These are phyloP conservation scores for Ramaria sp. DNA, from an alignment of 768 basidiomycete genomes.

Conservation along the genomic window DNA sequence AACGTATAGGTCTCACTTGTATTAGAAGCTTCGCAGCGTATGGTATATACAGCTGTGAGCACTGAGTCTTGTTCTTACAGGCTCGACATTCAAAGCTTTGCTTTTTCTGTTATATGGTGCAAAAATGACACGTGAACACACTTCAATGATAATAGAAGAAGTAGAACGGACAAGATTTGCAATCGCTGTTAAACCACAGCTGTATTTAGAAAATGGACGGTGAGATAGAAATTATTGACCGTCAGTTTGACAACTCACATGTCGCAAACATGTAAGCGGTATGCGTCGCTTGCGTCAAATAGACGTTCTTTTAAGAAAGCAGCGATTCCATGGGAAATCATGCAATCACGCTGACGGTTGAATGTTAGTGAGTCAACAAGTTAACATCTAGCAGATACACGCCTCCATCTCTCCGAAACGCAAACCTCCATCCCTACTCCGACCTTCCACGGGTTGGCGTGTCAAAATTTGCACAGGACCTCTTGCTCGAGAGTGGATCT, in stretches of 20 bases:
- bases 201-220: conserved; percentile 20
- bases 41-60: conserved; percentile 85
- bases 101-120: conserved; percentile 56
- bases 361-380: not conserved
- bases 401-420: conserved; percentile 99
- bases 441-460: conserved; percentile 95
- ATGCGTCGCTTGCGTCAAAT: conserved; percentile 88
- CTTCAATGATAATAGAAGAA: conserved; percentile 21
- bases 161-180: conserved; percentile 76
- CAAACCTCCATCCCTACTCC: conserved; percentile 95
- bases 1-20: conserved; percentile 47
- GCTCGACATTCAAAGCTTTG: conserved; percentile 98
- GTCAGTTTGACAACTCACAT: conserved; percentile 46
- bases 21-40: conserved; percentile 95
- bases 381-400: conserved; percentile 7
- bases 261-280: conserved; percentile 92
- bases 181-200: conserved; percentile 93
- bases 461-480: conserved; percentile 98
- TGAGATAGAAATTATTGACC: conserved; percentile 10
- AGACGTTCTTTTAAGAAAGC: conserved; percentile 96
- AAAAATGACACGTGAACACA: conserved; percentile 8
- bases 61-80: conserved; percentile 94
- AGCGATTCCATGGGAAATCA: conserved; percentile 99
- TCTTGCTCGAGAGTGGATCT: conserved; percentile 95
- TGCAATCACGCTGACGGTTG: conserved; percentile 67